Conservation (phyloP, 179 eudicot species). For the Spergularia azorica region DNA sequence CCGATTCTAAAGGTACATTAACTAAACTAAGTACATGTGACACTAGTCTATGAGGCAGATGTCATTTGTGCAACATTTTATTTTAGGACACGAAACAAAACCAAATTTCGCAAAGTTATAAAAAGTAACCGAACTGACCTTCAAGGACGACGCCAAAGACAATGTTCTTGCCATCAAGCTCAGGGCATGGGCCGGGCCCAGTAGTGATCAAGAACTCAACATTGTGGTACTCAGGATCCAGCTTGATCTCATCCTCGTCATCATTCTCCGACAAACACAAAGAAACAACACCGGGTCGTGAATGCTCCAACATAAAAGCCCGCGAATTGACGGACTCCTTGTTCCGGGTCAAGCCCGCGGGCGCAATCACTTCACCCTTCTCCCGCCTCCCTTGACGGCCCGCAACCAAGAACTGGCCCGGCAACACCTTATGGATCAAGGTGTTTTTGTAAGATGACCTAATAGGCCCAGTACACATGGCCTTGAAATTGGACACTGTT, state of each 20-base stretch:
- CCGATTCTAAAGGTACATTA: too few relatives aligned
- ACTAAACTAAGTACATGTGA: too few relatives aligned
- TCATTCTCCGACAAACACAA: conserved; percentile 86
- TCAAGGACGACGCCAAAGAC: conserved; percentile 90
- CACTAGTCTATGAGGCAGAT: too few relatives aligned
- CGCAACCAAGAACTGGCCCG: conserved; percentile 71
- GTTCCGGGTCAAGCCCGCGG: conserved; percentile 51
- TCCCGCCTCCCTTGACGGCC: conserved; percentile 82
- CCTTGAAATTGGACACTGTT: conserved; percentile 80
- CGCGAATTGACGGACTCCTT: conserved; percentile 59
- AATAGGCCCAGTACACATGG: conserved; percentile 57
- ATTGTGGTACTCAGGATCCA: conserved; percentile 68
- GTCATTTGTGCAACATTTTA: too few relatives aligned
- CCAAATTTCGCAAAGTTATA: not conserved
- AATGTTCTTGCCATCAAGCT: conserved; percentile 80
- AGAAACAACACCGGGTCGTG: conserved; percentile 67
- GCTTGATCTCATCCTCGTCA: conserved; percentile 79
- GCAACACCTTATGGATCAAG: conserved; percentile 73
- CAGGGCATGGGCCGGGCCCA: conserved; percentile 93
- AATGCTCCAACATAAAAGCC: conserved; percentile 72
- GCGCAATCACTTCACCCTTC: conserved; percentile 72
- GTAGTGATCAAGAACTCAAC: conserved; percentile 96
- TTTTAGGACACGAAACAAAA: not conserved
- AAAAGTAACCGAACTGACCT: conserved; percentile 42
- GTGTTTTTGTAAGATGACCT: conserved; percentile 74